phyloP scores from a whole-genome alignment of 1,139 yeast genomes.

The Kluyveromyces sp. region DNA sequence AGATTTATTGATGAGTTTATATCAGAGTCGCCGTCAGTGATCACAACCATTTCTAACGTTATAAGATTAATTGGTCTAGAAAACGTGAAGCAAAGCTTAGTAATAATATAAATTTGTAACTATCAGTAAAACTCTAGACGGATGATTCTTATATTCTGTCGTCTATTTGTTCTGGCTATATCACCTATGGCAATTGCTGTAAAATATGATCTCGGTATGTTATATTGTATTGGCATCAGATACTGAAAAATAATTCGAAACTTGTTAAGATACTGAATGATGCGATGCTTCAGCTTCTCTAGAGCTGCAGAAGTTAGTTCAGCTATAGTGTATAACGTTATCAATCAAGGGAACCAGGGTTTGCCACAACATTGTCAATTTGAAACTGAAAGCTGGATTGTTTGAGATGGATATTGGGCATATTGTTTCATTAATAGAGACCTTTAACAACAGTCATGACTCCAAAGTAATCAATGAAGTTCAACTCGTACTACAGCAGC shows the following conservation, averaged over 20 bases:
- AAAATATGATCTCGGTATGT: too few species aligned
- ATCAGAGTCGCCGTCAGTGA: conserved; percentile 20
- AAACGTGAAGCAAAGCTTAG: conserved; percentile 25
- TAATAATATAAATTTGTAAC: conserved; percentile 18
- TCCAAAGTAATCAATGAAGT: conserved; percentile 38
- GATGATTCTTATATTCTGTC: too few species aligned
- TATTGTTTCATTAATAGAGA: conserved; percentile 21
- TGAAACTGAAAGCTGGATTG: not conserved
- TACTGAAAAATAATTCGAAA: too few species aligned
- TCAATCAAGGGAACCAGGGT: too few species aligned
- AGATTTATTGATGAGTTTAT: conserved; percentile 20
- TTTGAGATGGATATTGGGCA: conserved; percentile 3
- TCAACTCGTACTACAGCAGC: conserved; percentile 46
- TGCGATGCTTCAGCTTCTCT: too few species aligned
- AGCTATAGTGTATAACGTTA: too few species aligned
- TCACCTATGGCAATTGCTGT: too few species aligned
- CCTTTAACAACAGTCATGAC: conserved; percentile 26
- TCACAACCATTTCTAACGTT: conserved; percentile 35
- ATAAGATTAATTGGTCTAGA: conserved; percentile 40
- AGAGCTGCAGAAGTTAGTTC: too few species aligned
- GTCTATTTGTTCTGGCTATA: too few species aligned
- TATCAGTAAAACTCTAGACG: too few species aligned
- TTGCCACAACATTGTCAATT: not conserved
- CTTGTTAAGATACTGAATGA: too few species aligned
- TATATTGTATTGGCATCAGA: too few species aligned